Conservation (phyloP, 1,284 basidiomycete species). For the Hortiboletus rubellus region DNA sequence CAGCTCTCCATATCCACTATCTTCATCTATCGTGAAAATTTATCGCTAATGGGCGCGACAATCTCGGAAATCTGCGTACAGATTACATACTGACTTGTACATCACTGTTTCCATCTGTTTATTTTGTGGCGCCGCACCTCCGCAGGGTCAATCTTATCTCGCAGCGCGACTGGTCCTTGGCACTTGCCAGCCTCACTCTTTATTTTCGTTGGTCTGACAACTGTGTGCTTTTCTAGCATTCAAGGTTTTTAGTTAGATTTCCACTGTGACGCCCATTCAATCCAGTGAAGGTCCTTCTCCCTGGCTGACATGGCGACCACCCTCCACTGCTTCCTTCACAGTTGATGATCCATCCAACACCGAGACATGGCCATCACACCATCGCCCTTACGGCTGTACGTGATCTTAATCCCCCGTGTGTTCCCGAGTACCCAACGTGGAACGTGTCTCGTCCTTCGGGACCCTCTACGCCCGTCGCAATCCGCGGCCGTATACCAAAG, state of each 20-base stretch:
- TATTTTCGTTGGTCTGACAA: not conserved
- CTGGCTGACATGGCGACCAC: not conserved
- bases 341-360: slow-evolving; percentile 5
- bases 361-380: slow-evolving; percentile 15
- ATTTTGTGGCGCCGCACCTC: slow-evolving; percentile 25
- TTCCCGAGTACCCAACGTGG: slow-evolving; percentile 13
- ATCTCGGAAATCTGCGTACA: slow-evolving; percentile 30
- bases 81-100: slow-evolving; percentile 34
- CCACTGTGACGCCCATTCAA: not conserved
- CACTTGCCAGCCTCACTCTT: too few species aligned
- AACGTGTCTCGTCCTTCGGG: slow-evolving; percentile 22
- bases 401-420: slow-evolving; percentile 19
- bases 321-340: slow-evolving; percentile 7
- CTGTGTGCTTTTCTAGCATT: slow-evolving; percentile 5
- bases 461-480: slow-evolving; percentile 20
- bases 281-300: not conserved
- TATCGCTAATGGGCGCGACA: slow-evolving; percentile 30
- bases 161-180: too few species aligned
- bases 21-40: slow-evolving; percentile 30
- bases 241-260: slow-evolving; percentile 13
- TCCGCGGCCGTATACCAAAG: slow-evolving; percentile 18
- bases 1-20: slow-evolving; percentile 7
- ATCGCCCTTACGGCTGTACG: slow-evolving; percentile 25
- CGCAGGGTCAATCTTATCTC: slow-evolving; percentile 39
- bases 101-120: slow-evolving; percentile 23